phyloP scores from a whole-genome alignment of 2,329 filamentous ascomycete genomes.

The Cryphonectria carpinicola region DNA sequence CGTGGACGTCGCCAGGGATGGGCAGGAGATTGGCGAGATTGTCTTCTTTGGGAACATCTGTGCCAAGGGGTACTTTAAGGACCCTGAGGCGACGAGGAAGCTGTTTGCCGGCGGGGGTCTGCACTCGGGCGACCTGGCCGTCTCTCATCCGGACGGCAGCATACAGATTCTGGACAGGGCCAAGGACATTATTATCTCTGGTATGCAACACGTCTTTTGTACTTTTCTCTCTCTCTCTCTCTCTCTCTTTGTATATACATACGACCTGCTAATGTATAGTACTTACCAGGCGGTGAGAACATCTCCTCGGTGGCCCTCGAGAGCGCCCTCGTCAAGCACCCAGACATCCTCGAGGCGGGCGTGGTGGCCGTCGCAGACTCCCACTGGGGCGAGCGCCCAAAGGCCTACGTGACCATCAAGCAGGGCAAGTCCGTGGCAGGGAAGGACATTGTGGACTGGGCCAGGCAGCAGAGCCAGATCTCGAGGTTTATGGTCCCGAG shows the following conservation, averaged over 20 bases:
- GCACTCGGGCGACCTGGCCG: conserved; percentile 90
- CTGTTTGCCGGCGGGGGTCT: conserved; percentile 84
- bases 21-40: conserved; percentile 55
- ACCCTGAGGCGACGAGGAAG: conserved; percentile 81
- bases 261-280: neutral
- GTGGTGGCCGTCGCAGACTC: conserved; percentile 86
- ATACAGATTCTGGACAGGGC: conserved; percentile 91
- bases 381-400: conserved; percentile 95
- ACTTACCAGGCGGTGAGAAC: conserved; percentile 79
- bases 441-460: conserved; percentile 82
- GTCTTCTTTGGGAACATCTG: conserved; percentile 92
- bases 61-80: conserved; percentile 89
- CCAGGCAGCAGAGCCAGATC: conserved; percentile 77
- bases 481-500: conserved; percentile 86
- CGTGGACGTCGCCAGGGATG: conserved; percentile 55
- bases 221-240: no score
- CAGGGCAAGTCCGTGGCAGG: conserved; percentile 51
- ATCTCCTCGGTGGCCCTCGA: conserved; percentile 94
- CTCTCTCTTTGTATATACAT: neutral
- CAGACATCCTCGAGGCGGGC: conserved; percentile 86
- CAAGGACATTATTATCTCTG: conserved; percentile 98
- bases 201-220: conserved; percentile 48
- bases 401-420: conserved; percentile 87
- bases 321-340: conserved; percentile 85
- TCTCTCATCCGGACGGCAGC: conserved; percentile 89